phyloP scores from a whole-genome alignment of 2,329 filamentous ascomycete genomes.

The Neonectria ditissima region DNA sequence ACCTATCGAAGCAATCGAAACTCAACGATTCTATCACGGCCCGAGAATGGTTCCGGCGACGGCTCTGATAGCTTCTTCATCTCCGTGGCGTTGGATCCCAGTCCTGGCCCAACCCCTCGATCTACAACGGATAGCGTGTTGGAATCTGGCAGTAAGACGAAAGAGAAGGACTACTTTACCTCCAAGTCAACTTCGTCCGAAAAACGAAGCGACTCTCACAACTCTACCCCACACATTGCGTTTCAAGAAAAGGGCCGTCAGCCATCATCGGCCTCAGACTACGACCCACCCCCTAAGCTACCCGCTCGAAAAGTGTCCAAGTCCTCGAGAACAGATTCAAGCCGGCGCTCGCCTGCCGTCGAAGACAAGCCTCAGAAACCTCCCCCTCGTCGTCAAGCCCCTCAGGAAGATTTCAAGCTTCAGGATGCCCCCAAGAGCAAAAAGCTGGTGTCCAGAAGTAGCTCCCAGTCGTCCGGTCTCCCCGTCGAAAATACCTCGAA shows the following conservation, averaged over 20 bases:
- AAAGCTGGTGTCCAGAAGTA: constrained; percentile 57
- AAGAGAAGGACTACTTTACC: constrained; percentile 72
- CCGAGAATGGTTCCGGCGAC: constrained; percentile 60
- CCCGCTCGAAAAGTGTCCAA: constrained; percentile 55
- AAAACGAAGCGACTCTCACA: constrained; percentile 61
- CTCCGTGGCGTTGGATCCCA: constrained; percentile 79
- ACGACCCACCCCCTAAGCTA: constrained; percentile 64
- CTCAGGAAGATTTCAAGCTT: constrained; percentile 76
- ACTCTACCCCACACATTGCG: constrained; percentile 86
- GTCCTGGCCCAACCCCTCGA: constrained; percentile 69
- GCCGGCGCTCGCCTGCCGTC: constrained; percentile 43
- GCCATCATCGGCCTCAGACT: constrained; percentile 66
- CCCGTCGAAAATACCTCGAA: constrained; percentile 51
- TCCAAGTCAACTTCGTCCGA: constrained; percentile 58
- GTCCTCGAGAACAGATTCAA: constrained; percentile 58
- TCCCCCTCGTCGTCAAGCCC: constrained; percentile 50
- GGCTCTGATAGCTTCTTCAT: constrained; percentile 80
- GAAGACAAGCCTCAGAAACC: constrained; percentile 56
- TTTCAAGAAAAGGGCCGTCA: constrained; percentile 85
- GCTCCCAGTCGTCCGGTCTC: constrained; percentile 57
- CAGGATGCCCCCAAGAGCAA: constrained; percentile 82
- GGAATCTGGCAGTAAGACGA: constrained; percentile 58
- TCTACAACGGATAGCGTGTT: constrained; percentile 61
- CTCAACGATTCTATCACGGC: constrained; percentile 71
- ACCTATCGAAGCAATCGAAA: constrained; percentile 84